A percentile compares a stretch with the other conserved stretches of the same genome.
Evolutionary conservation across 2,329 filamentous ascomycete genomes (phyloP).

Genomic region (Aspergillus transmontanensis): DNA sequence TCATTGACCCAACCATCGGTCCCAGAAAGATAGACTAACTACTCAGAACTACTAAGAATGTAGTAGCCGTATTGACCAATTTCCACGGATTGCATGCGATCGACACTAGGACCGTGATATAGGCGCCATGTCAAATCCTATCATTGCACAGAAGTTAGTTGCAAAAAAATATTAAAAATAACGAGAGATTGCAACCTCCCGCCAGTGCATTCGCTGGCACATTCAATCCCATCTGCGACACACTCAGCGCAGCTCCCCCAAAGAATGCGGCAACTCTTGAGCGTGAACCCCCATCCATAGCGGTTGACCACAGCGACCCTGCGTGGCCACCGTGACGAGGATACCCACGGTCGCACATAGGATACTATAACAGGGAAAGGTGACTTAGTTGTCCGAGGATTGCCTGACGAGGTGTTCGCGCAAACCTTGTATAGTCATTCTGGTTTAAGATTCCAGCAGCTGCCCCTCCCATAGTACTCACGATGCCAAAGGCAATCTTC

Average conservation of each 20-base stretch:
- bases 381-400: slow-evolving; percentile 27
- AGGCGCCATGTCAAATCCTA: slow-evolving; percentile 59
- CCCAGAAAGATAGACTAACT: slow-evolving; percentile 49
- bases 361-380: slow-evolving; percentile 26
- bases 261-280: slow-evolving; percentile 29
- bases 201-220: slow-evolving; percentile 29
- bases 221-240: slow-evolving; percentile 31
- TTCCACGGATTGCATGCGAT: slow-evolving; percentile 28
- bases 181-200: not conserved
- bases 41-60: slow-evolving; percentile 25
- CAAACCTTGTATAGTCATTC: slow-evolving; percentile 35
- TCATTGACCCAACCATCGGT: slow-evolving; percentile 49
- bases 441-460: no score
- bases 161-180: not conserved
- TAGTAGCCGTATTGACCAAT: slow-evolving; percentile 26
- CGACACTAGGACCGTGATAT: slow-evolving; percentile 46
- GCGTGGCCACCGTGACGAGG: slow-evolving; percentile 32
- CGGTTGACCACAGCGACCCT: slow-evolving; percentile 29
- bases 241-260: slow-evolving; percentile 24
- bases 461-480: no score
- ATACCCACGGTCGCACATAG: slow-evolving; percentile 30
- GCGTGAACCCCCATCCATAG: slow-evolving; percentile 25
- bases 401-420: slow-evolving; percentile 23
- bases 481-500: no score
- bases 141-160: not conserved